phyloP scores from a whole-genome alignment of 1,139 yeast species.

The Kurtzmaniella quercitrusa region DNA sequence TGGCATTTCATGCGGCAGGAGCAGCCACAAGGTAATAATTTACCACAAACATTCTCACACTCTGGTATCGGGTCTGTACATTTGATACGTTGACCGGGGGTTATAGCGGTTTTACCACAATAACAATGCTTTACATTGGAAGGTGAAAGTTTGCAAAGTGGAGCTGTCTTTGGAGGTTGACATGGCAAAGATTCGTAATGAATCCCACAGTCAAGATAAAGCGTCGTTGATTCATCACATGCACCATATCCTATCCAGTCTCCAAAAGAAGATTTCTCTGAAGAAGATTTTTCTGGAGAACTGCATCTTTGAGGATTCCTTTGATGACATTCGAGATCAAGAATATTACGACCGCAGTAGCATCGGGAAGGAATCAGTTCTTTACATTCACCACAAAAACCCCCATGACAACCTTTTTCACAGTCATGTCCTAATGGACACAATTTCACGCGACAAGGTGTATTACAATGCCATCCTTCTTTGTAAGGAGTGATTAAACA shows the following conservation, averaged over 20 bases:
- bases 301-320: conserved; percentile 28
- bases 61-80: conserved; percentile 79
- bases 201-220: conserved; percentile 59
- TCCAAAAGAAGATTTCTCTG: conserved; percentile 17
- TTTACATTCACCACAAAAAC: conserved; percentile 73
- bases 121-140: conserved; percentile 58
- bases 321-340: conserved; percentile 48
- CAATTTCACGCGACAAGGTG: conserved; percentile 56
- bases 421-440: conserved; percentile 74
- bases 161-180: conserved; percentile 43
- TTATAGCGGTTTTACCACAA: conserved; percentile 57
- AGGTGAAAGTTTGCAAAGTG: conserved; percentile 65
- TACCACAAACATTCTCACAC: conserved; percentile 64
- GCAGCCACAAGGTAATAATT: conserved; percentile 68
- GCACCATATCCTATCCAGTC: conserved; percentile 60
- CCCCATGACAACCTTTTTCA: conserved; percentile 35
- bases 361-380: conserved; percentile 43
- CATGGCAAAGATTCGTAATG: conserved; percentile 62
- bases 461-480: conserved; percentile 67
- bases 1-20: conserved; percentile 69
- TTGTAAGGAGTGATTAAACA: conserved; percentile 69
- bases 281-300: conserved; percentile 9
- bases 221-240: conserved; percentile 52
- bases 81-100: conserved; percentile 32
- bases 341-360: conserved; percentile 65